A percentile compares a stretch with the other conserved stretches of the same genome.
These are phyloP conservation scores for Arabidopsis suecica DNA, from an alignment of 345 rosid species.

Conservation along the genomic window DNA sequence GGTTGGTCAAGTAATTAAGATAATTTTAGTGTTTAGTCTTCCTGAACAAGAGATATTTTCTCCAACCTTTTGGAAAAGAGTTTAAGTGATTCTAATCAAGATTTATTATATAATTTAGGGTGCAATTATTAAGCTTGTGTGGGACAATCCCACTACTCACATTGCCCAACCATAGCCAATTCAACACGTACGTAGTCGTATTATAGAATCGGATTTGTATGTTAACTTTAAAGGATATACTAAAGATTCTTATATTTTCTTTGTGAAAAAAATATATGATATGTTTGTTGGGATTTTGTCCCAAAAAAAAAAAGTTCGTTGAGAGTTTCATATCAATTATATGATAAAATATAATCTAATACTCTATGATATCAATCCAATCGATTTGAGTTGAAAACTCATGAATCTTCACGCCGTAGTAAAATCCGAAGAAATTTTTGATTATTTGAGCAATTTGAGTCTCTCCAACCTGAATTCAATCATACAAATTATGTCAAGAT, in stretches of 20 bases:
- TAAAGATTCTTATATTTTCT: slow-evolving; percentile 7
- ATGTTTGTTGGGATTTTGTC: neutral
- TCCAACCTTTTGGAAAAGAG: slow-evolving; percentile 38
- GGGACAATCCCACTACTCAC: slow-evolving; percentile 34
- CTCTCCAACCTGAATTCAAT: neutral
- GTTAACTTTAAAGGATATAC: slow-evolving; percentile 6
- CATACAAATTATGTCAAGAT: neutral
- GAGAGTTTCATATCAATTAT: neutral
- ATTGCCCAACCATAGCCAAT: slow-evolving; percentile 20
- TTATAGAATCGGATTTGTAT: slow-evolving; percentile 15
- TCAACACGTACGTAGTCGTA: slow-evolving; percentile 42
- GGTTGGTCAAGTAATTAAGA: slow-evolving; percentile 8
- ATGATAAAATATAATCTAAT: neutral
- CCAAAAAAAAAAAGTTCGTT: neutral
- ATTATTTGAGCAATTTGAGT: neutral
- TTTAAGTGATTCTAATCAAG: slow-evolving; percentile 29
- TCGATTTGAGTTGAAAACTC: neutral
- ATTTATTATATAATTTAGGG: slow-evolving; percentile 2
- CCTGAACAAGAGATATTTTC: slow-evolving; percentile 15
- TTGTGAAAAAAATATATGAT: neutral
- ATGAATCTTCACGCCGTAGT: neutral
- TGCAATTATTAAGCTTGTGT: slow-evolving; percentile 40
- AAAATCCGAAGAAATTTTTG: neutral
- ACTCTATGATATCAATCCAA: neutral
- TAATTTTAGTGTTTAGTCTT: slow-evolving; percentile 27